These are phyloP conservation scores for Boletus rex-veris DNA, from an alignment of 768 basidiomycete species.

Conservation along the genomic window DNA sequence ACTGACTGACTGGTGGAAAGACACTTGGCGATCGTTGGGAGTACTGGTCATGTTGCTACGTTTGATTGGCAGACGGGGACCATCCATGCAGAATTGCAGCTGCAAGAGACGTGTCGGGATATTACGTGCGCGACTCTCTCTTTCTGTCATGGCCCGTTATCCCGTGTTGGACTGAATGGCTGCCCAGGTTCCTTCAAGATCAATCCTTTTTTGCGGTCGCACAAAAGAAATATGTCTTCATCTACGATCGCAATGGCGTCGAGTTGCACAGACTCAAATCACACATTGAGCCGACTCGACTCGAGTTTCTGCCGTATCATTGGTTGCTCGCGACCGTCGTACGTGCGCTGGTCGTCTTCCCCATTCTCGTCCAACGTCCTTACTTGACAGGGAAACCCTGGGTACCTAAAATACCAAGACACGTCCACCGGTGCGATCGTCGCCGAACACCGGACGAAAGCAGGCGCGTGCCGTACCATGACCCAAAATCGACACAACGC, in stretches of 20 bases:
- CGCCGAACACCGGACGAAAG: constrained; percentile 83
- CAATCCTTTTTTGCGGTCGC: constrained; percentile 93
- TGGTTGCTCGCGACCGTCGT: constrained; percentile 88
- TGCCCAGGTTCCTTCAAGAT: constrained; percentile 79
- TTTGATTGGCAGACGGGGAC: constrained; percentile 92
- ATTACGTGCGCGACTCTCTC: constrained; percentile 61
- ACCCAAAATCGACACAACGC: constrained; percentile 91
- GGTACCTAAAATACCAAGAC: constrained; percentile 95
- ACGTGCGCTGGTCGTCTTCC: constrained; percentile 28
- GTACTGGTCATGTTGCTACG: constrained; percentile 81
- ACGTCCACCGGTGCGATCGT: constrained; percentile 89
- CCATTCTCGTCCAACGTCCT: neutral
- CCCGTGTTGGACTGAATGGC: neutral
- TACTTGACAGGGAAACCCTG: constrained; percentile 67
- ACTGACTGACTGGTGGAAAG: constrained; percentile 33
- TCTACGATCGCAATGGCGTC: constrained; percentile 92
- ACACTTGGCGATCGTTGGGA: constrained; percentile 83
- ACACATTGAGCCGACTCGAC: constrained; percentile 83
- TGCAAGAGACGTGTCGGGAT: constrained; percentile 88
- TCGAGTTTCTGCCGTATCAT: constrained; percentile 94
- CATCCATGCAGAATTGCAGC: constrained; percentile 81
- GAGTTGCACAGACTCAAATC: constrained; percentile 83
- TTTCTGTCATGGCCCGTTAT: neutral
- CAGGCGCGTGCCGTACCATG: constrained; percentile 83
- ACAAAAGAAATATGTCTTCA: constrained; percentile 93